Evolutionary conservation across 2,329 filamentous ascomycete species (phyloP), one percentile per base, ranked within the genome.

Genomic region (Polytolypa hystricis): DNA sequence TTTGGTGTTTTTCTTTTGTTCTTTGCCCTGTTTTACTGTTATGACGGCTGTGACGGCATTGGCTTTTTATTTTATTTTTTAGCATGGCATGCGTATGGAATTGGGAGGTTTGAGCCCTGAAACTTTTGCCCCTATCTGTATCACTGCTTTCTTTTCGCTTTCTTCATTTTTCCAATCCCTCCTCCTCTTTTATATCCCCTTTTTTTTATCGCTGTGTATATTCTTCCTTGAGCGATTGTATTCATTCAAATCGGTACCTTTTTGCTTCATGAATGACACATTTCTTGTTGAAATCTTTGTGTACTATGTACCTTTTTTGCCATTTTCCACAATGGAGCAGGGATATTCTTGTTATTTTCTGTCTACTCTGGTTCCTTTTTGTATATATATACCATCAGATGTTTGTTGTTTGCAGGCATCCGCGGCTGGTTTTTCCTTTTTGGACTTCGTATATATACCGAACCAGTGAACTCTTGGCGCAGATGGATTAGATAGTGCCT

Each of bases 231-330:
- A n/a, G n/a, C n/a, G n/a, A n/a, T n/a, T n/a, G n/a, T n/a, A n/a
- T n/a, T n/a, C n/a, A n/a, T n/a, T n/a, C n/a, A n/a, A n/a, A n/a
- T n/a, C n/a, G n/a, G n/a, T n/a, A n/a, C n/a, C n/a, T n/a, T 16
- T 11, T 16, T 23, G 18, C 4, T 25, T 31, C 17, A 37, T 19
- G 14, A 16, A 23, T 17, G 26, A 19, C n/a, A 27, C 17, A 36
- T 32, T n/a, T 25, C 30, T 26, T 11, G 12, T 19, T 35, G 12
- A 12, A n/a, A 8, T 35, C 15, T 27, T 28, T 30, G 28, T 25
- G 14, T 29, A 26, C 33, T 26, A 23, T 39, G 30, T 27, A 18
- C 17, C 36, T 30, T 23, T 14, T 33, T 14, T 23, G 8, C 18
- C 19, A 29, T 18, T 5, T 33, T n/a, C n/a, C n/a, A n/a, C n/a